Conservation (phyloP, 371 early-diverging fungal genomes). For the Choanephora cucurbitarum region DNA sequence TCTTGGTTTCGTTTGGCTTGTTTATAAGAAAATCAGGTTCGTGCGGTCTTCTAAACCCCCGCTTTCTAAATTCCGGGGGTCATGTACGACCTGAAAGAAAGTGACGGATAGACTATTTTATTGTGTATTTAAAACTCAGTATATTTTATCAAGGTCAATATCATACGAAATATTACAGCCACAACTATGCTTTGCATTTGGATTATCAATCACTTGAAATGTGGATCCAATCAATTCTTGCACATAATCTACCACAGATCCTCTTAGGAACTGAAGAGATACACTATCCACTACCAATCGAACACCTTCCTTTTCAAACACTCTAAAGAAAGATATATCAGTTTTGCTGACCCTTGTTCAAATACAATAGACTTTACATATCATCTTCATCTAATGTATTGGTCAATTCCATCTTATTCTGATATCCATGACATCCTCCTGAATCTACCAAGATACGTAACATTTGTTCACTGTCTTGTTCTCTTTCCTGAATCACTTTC, state of each 20-base stretch:
- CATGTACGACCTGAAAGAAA: background rate
- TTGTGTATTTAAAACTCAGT: slow-evolving; percentile 11
- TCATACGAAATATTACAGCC: slow-evolving; percentile 80
- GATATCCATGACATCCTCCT: slow-evolving; percentile 96
- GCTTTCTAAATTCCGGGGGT: background rate
- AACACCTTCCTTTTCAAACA: slow-evolving; percentile 84
- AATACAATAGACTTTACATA: too few species aligned
- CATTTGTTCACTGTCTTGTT: slow-evolving; percentile 59
- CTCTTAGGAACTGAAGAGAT: slow-evolving; percentile 84
- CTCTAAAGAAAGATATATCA: slow-evolving; percentile 39
- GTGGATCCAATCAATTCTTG: slow-evolving; percentile 93
- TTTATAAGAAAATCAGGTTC: background rate
- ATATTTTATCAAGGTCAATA: slow-evolving; percentile 49
- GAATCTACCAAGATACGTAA: slow-evolving; percentile 89
- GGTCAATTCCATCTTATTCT: slow-evolving; percentile 89
- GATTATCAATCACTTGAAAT: slow-evolving; percentile 88
- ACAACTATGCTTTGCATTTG: slow-evolving; percentile 90
- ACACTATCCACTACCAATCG: slow-evolving; percentile 80
- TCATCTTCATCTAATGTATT: slow-evolving; percentile 74
- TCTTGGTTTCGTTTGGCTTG: too few species aligned
- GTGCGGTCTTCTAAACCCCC: background rate
- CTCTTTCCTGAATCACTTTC: slow-evolving; percentile 58
- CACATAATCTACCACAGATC: slow-evolving; percentile 87
- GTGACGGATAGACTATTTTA: too few species aligned
- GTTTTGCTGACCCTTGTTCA: too few species aligned